phyloP scores from a whole-genome alignment of 805 yeast genomes.

The Saccharomycopsis fermentans region DNA sequence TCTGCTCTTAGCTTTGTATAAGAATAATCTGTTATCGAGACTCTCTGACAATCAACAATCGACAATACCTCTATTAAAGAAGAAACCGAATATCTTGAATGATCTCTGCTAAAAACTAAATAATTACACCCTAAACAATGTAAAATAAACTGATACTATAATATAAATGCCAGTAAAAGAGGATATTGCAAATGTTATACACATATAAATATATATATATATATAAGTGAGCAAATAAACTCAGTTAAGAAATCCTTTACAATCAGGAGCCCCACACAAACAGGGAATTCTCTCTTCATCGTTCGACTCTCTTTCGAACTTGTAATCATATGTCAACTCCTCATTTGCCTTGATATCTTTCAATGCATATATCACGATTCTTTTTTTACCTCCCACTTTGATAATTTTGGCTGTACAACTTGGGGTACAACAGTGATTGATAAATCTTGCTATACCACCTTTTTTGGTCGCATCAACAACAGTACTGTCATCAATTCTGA shows the following conservation, averaged over 20 bases:
- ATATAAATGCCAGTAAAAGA: too few species aligned
- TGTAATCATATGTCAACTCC: conserved; percentile 92
- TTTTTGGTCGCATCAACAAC: conserved; percentile 96
- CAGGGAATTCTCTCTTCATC: conserved; percentile 84
- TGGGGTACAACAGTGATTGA: conserved; percentile 95
- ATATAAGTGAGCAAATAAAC: not conserved
- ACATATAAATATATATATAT: not conserved
- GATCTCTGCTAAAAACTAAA: too few species aligned
- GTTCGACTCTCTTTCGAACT: conserved; percentile 84
- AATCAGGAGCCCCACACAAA: conserved; percentile 89
- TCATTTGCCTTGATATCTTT: conserved; percentile 81
- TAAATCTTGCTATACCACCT: conserved; percentile 95
- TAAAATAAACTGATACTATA: too few species aligned
- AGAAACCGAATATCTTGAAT: not conserved
- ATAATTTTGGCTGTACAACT: conserved; percentile 95
- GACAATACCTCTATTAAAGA: not conserved
- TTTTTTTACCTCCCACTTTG: conserved; percentile 84
- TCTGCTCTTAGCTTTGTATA: not conserved
- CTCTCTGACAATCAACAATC: too few species aligned
- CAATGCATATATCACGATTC: conserved; percentile 91
- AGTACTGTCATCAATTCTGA: conserved; percentile 85
- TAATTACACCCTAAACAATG: too few species aligned
- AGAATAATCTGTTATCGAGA: not conserved
- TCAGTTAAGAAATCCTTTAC: conserved; percentile 83
- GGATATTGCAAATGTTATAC: too few species aligned